A percentile compares a stretch with the other conserved stretches of the same genome.
These are phyloP conservation scores for Pisolithus orientalis DNA, from an alignment of 768 basidiomycete species.

Conservation along the genomic window DNA sequence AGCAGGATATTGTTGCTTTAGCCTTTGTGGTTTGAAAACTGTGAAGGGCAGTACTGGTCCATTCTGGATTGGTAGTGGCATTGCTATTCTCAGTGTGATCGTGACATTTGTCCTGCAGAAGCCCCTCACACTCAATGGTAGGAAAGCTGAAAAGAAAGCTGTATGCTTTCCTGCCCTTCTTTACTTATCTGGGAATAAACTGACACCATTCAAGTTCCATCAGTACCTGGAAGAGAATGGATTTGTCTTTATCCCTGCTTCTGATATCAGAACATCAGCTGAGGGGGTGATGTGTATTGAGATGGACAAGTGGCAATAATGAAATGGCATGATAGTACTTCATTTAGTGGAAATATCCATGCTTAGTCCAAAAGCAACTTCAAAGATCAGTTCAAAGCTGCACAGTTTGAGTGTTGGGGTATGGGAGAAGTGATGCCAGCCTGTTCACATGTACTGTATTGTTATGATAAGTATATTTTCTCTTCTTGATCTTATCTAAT, in stretches of 20 bases:
- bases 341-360: no score
- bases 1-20: slow-evolving; percentile 11
- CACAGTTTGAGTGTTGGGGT: no score
- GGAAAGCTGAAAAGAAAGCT: slow-evolving; percentile 65
- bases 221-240: slow-evolving; percentile 73
- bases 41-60: slow-evolving; percentile 71
- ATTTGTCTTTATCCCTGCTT: slow-evolving; percentile 69
- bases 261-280: slow-evolving; percentile 32
- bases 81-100: slow-evolving; percentile 74
- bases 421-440: no score
- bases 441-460: no score
- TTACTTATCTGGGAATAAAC: slow-evolving; percentile 1
- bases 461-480: no score
- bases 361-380: no score
- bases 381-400: no score
- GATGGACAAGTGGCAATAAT: no score
- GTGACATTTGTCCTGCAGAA: slow-evolving; percentile 67
- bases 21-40: slow-evolving; percentile 52
- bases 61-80: slow-evolving; percentile 80
- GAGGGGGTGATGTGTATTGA: background rate
- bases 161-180: slow-evolving; percentile 31
- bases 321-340: no score
- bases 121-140: slow-evolving; percentile 71
- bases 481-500: no score
- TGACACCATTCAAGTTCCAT: slow-evolving; percentile 59